A percentile compares a stretch with the other conserved stretches of the same genome.
Evolutionary conservation across 2,329 filamentous ascomycete species (phyloP).

Genomic region (Fusarium scirpi): DNA sequence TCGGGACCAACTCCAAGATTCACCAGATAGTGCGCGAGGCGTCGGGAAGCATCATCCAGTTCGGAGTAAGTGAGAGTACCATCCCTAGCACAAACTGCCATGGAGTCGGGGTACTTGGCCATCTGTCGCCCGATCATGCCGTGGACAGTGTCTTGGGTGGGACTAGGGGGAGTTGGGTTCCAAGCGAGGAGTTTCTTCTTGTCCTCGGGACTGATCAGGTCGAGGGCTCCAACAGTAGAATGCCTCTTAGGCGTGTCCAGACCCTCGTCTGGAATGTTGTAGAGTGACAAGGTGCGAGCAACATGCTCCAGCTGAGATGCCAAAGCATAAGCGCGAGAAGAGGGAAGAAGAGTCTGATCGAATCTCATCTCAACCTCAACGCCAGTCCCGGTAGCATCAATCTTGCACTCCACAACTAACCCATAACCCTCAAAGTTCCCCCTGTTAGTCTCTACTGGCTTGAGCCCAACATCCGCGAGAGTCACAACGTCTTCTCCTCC

Average conservation of each 20-base stretch:
- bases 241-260: not conserved
- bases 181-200: not conserved
- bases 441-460: not conserved
- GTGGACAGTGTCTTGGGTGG: not conserved
- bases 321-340: not conserved
- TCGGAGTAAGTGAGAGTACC: not conserved
- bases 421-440: no score
- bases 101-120: not conserved
- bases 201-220: not conserved
- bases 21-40: not conserved
- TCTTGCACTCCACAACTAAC: no score
- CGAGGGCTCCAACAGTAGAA: not conserved
- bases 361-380: slow-evolving; percentile 4
- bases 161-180: not conserved
- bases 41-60: not conserved
- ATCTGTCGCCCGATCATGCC: not conserved
- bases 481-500: not conserved
- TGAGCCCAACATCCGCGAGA: no score
- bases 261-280: not conserved
- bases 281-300: not conserved
- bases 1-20: not conserved
- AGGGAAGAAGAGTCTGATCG: not conserved
- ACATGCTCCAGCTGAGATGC: not conserved
- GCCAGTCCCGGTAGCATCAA: not conserved
- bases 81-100: not conserved